phyloP scores from a whole-genome alignment of 257 asterid genomes.

The Ilex asprella region DNA sequence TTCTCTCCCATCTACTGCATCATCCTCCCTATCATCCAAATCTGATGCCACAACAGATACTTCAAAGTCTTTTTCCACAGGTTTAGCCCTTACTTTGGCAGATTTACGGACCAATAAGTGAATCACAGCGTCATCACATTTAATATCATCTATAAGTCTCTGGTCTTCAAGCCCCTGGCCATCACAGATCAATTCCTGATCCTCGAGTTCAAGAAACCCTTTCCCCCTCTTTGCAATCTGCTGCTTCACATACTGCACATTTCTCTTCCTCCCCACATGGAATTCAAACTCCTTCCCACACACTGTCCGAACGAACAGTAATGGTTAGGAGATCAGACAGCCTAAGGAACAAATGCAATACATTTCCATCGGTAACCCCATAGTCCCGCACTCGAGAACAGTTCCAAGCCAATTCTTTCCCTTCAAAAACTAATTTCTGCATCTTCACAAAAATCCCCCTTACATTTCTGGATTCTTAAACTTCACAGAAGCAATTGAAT shows the following conservation, averaged over 20 bases:
- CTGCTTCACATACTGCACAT: conserved; percentile 64
- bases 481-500: conserved; percentile 75
- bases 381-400: conserved; percentile 52
- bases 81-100: conserved; percentile 43
- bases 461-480: conserved; percentile 49
- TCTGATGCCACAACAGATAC: conserved; percentile 43
- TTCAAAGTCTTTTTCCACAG: conserved; percentile 49
- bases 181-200: conserved; percentile 52
- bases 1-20: conserved; percentile 15
- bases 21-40: conserved; percentile 25
- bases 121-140: conserved; percentile 47
- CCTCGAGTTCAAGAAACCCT: conserved; percentile 36
- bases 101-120: conserved; percentile 62
- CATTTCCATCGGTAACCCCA: conserved; percentile 59
- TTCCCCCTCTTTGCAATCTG: conserved; percentile 51
- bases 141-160: conserved; percentile 55
- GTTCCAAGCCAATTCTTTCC: conserved; percentile 71
- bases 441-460: conserved; percentile 67
- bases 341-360: conserved; percentile 54
- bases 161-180: conserved; percentile 80
- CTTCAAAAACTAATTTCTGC: conserved; percentile 66
- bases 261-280: conserved; percentile 51
- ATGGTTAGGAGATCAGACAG: conserved; percentile 72
- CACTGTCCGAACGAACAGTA: conserved; percentile 49
- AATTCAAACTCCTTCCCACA: conserved; percentile 69